Evolutionary conservation across 192 early-diverging fungal genomes (phyloP), one percentile per base, ranked within the genome.

Genomic region (Backusella luteola): DNA sequence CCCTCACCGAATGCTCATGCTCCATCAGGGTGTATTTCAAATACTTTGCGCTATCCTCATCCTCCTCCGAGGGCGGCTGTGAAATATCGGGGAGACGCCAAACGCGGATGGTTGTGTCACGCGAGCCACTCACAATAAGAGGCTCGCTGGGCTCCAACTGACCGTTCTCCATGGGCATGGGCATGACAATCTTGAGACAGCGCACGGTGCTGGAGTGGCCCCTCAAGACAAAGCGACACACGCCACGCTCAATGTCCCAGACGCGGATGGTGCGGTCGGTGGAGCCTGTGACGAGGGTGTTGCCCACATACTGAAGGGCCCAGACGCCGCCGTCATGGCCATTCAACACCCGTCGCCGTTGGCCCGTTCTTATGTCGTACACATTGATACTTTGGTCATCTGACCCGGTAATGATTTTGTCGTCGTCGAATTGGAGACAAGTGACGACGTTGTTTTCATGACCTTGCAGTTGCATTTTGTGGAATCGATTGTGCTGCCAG

Each of bases 291-390:
- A 99, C 95, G 8, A 99, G 87, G 0, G 94, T 94, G 66, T 93
- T 88, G 41, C 93, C 93, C 39, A 92, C 91, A 69, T 97, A 96
- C 69, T 97, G 93, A 56, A 99, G 82, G 6, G 97, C 96, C 98
- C 98, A 99, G 21, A 99, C 96, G 73, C 98, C 98, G 39, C 97
- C 97, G 38, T 97, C 94, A 71, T 96, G 94, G 19, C 97, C 97
- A 38, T 84, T 87, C 35, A 99, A 85, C 53, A 87, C 87, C 76
- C 92, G 88, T 29, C 87, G 81, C 32, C 91, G 81, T 26, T 85
- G 85, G n/a, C 97, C 97, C 1, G 93, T 96, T 4, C 79, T 82
- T 17, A 94, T 94, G 75, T 97, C 95, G 77, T 96, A 98, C 39
- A 99, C 94, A 77, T 95, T 93, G 36, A 99, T 99, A 34, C 92